Conservation (phyloP, 257 asterid species). For the Ophiorrhiza pumila region DNA sequence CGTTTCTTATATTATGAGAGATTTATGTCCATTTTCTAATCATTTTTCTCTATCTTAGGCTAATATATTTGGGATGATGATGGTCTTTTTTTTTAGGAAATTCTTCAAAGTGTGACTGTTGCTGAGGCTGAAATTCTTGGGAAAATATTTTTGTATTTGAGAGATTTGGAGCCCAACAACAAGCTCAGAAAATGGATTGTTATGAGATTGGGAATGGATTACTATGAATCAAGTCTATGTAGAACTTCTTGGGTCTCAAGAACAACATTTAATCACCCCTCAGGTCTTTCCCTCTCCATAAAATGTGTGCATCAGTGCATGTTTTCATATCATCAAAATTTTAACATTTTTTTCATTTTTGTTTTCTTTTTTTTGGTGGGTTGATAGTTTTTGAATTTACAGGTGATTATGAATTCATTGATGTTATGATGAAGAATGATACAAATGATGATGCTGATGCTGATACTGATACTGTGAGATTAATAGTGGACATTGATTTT, state of each 20-base stretch:
- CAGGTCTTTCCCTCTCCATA: slow-evolving; percentile 29
- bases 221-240: slow-evolving; percentile 54
- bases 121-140: slow-evolving; percentile 44
- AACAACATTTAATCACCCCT: slow-evolving; percentile 33
- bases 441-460: slow-evolving; percentile 19
- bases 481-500: slow-evolving; percentile 57
- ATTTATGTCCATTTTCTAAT: no score
- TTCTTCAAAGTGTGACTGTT: slow-evolving; percentile 42
- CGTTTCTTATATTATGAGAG: no score
- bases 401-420: slow-evolving; percentile 54
- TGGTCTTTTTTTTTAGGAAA: slow-evolving; percentile 29
- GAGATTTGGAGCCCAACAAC: slow-evolving; percentile 30
- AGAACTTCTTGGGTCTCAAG: slow-evolving; percentile 48
- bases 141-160: slow-evolving; percentile 39
- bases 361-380: not conserved
- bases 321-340: not conserved
- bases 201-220: slow-evolving; percentile 41
- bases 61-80: not conserved
- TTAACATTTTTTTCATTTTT: not conserved
- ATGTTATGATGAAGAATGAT: slow-evolving; percentile 42
- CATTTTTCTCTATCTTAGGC: not conserved
- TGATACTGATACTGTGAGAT: slow-evolving; percentile 18
- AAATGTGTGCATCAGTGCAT: not conserved
- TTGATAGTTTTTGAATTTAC: slow-evolving; percentile 19
- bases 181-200: slow-evolving; percentile 41